A percentile compares a stretch with the other conserved stretches of the same genome.
phyloP scores from a whole-genome alignment of 257 asterid genomes.

The Rehmannia glutinosa region DNA sequence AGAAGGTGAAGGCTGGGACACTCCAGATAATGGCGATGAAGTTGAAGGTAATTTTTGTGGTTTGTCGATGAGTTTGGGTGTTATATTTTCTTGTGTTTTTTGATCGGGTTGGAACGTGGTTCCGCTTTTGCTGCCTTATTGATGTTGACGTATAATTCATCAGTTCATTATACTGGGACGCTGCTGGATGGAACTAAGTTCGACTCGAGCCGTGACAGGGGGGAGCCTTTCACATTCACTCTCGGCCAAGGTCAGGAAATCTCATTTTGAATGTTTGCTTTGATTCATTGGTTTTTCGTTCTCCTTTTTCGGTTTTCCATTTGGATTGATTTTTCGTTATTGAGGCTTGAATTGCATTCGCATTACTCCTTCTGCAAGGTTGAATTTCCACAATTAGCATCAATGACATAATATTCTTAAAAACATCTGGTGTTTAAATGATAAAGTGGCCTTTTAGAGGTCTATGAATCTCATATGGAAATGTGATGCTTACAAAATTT shows the following conservation, averaged over 20 bases:
- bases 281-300: not conserved
- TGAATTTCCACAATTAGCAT: not conserved
- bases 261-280: not conserved
- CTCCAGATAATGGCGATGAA: constrained; percentile 64
- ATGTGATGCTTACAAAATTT: no score
- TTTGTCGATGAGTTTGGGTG: not conserved
- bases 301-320: not conserved
- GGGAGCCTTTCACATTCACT: constrained; percentile 53
- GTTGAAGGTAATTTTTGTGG: constrained; percentile 37
- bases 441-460: no score
- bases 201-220: constrained; percentile 71
- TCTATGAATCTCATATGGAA: no score
- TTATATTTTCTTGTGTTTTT: not conserved
- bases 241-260: constrained; percentile 62
- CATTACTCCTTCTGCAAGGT: not conserved
- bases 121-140: no score
- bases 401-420: no score
- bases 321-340: not conserved
- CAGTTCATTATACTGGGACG: constrained; percentile 75
- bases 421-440: no score
- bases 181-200: constrained; percentile 69
- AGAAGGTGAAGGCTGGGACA: constrained; percentile 68
- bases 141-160: not conserved
- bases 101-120: no score
- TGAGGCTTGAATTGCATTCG: not conserved